Percentiles rank a stretch among this genome's conserved stretches.
These are phyloP conservation scores for Fusarium chuoi DNA, from an alignment of 2,329 filamentous ascomycete genomes.

Conservation along the genomic window DNA sequence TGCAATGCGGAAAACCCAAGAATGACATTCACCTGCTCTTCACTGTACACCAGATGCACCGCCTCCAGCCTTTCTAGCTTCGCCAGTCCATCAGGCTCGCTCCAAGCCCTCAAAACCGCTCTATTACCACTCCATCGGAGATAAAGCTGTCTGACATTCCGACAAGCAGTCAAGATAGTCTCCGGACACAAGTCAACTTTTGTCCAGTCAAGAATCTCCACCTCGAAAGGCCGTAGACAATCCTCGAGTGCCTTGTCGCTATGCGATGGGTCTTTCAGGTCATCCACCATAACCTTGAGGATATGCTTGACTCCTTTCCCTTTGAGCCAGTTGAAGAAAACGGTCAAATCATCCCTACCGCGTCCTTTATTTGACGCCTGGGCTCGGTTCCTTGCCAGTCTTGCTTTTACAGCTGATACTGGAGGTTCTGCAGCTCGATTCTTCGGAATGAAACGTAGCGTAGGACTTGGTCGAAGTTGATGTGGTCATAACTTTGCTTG, in stretches of 20 bases:
- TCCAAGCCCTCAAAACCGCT: slow-evolving; percentile 16
- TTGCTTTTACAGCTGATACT: background rate
- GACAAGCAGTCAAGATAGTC: background rate
- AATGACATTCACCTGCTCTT: background rate
- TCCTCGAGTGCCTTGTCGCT: slow-evolving; percentile 8
- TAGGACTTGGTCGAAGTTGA: background rate
- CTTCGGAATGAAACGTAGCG: background rate
- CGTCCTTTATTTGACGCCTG: background rate
- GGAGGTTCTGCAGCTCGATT: background rate
- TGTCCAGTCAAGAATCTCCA: slow-evolving; percentile 15
- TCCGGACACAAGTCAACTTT: slow-evolving; percentile 6
- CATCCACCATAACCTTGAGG: slow-evolving; percentile 8
- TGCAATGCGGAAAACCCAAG: no score
- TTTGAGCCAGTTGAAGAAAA: slow-evolving; percentile 17
- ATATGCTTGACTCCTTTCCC: slow-evolving; percentile 7
- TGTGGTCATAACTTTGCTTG: background rate
- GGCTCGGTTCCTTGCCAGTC: background rate
- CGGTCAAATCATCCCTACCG: background rate
- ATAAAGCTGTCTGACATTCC: background rate
- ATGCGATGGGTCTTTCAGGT: background rate
- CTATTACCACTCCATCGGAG: slow-evolving; percentile 12
- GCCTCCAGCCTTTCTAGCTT: background rate
- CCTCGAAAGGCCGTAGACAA: background rate
- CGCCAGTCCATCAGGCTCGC: slow-evolving; percentile 10
- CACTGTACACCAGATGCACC: background rate